Evolutionary conservation across 768 basidiomycete species (phyloP).

Genomic region (Suillus sp.): DNA sequence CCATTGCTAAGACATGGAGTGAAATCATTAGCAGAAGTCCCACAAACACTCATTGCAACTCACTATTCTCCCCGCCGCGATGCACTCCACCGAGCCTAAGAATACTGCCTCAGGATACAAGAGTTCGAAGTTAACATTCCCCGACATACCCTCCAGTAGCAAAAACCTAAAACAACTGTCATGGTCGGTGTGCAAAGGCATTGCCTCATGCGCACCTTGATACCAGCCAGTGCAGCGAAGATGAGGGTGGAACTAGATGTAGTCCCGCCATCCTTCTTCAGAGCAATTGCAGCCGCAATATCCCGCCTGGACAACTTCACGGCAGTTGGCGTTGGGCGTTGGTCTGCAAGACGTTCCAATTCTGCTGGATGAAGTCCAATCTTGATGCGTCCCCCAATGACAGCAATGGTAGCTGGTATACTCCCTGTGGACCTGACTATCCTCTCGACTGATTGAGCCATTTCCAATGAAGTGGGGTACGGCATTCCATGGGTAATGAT

Average conservation of each 20-base stretch:
- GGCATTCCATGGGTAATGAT: constrained; percentile 94
- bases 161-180: constrained; percentile 58
- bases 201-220: constrained; percentile 55
- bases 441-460: constrained; percentile 68
- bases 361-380: constrained; percentile 73
- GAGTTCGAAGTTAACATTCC: not conserved
- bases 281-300: constrained; percentile 71
- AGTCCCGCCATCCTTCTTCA: constrained; percentile 74
- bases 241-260: constrained; percentile 76
- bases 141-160: constrained; percentile 85
- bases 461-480: constrained; percentile 71
- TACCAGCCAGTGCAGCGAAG: constrained; percentile 79
- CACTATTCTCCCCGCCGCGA: constrained; percentile 70
- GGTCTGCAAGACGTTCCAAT: constrained; percentile 67
- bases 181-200: constrained; percentile 12
- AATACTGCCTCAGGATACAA: constrained; percentile 15
- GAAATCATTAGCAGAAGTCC: constrained; percentile 11
- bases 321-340: constrained; percentile 38
- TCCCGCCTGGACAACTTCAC: constrained; percentile 82
- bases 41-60: constrained; percentile 17
- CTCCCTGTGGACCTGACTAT: constrained; percentile 75
- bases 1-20: constrained; percentile 67
- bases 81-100: constrained; percentile 82
- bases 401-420: constrained; percentile 89
- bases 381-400: constrained; percentile 82